A percentile compares a stretch with the other conserved stretches of the same genome.
phyloP scores from a whole-genome alignment of 2,329 filamentous ascomycete genomes.

The Hypoxylon sp. region DNA sequence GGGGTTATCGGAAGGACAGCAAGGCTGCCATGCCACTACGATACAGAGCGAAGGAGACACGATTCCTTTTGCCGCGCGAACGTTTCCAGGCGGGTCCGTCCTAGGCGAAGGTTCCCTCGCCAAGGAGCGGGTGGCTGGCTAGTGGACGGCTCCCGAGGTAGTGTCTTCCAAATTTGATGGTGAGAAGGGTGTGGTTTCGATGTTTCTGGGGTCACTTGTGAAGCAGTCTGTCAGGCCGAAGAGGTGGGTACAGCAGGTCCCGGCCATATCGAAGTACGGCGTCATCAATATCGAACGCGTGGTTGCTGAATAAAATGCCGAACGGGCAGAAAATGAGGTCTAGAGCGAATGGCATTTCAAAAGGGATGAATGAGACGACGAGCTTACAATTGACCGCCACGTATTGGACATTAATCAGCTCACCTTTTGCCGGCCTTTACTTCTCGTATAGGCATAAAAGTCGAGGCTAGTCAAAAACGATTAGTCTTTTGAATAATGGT shows the following conservation, averaged over 20 bases:
- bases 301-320: constrained; percentile 21
- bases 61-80: constrained; percentile 42
- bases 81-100: constrained; percentile 52
- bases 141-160: constrained; percentile 44
- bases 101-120: constrained; percentile 53
- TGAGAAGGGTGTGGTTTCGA: constrained; percentile 48
- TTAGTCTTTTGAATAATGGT: too few relatives aligned
- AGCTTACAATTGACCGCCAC: background rate
- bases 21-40: too few relatives aligned
- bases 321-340: constrained; percentile 38
- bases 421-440: too few relatives aligned
- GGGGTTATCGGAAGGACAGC: too few relatives aligned
- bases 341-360: constrained; percentile 41
- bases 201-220: constrained; percentile 46
- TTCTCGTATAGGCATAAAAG: too few relatives aligned
- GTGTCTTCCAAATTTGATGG: constrained; percentile 46
- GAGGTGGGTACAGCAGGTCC: constrained; percentile 29
- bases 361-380: constrained; percentile 19
- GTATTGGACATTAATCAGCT: background rate
- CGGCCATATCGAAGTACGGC: constrained; percentile 27
- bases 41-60: too few relatives aligned
- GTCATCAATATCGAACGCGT: constrained; percentile 33
- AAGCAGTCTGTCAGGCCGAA: constrained; percentile 31
- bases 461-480: too few relatives aligned
- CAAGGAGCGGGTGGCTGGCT: constrained; percentile 47